phyloP scores from a whole-genome alignment of 495 filamentous ascomycete genomes.

The Tricharina praecox region DNA sequence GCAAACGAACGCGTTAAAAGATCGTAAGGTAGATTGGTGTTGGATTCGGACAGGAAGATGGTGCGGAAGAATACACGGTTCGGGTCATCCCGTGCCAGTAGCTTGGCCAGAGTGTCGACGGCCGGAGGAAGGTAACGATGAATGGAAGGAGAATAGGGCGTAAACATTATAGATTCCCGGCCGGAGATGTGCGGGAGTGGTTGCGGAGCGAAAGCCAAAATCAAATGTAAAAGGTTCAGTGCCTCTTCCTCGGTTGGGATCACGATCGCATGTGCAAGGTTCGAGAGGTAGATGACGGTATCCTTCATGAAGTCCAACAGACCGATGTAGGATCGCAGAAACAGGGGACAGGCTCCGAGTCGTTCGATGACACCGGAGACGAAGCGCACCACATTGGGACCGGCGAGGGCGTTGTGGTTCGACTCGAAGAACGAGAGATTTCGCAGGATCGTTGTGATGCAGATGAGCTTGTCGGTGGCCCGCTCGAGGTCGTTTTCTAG shows the following conservation, averaged over 20 bases:
- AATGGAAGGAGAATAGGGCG: conserved; percentile 56
- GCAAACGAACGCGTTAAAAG: conserved; percentile 79
- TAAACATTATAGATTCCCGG: conserved; percentile 50
- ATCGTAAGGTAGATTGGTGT: conserved; percentile 47
- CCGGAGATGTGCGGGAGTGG: conserved; percentile 40
- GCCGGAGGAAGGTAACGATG: conserved; percentile 83
- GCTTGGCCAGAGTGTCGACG: conserved; percentile 75
- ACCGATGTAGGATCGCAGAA: conserved; percentile 62
- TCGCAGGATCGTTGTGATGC: conserved; percentile 78
- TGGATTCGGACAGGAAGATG: conserved; percentile 58
- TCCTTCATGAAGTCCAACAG: conserved; percentile 96
- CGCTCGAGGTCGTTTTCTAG: conserved; percentile 66
- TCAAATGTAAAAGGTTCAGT: conserved; percentile 66
- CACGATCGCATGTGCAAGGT: conserved; percentile 62
- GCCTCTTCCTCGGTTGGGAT: conserved; percentile 81
- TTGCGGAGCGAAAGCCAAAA: conserved; percentile 72
- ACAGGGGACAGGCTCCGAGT: conserved; percentile 74
- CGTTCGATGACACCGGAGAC: conserved; percentile 65
- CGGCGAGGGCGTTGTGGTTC: conserved; percentile 56
- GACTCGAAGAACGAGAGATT: conserved; percentile 75
- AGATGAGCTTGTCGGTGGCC: conserved; percentile 70
- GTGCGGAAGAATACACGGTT: conserved; percentile 67
- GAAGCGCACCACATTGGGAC: conserved; percentile 59
- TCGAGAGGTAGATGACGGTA: conserved; percentile 70
- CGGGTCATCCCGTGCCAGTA: conserved; percentile 83